A percentile compares a stretch with the other conserved stretches of the same genome.
Conservation (phyloP, 1,284 basidiomycete genomes). For the Cryptococcus sp. region DNA sequence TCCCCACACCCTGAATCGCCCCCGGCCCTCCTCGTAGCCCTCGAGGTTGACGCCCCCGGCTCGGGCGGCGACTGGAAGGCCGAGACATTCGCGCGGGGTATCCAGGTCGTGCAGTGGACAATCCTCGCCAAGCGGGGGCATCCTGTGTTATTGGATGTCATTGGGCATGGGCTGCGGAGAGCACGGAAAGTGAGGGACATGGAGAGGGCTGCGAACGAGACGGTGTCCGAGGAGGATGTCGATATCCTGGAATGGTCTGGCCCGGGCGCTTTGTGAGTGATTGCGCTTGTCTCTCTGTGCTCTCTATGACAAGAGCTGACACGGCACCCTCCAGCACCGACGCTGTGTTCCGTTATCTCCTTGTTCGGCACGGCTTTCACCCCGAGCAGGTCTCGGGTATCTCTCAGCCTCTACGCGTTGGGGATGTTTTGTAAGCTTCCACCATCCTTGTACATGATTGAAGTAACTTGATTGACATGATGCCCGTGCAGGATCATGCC, state of each 20-base stretch:
- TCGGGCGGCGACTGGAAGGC: slow-evolving; percentile 11
- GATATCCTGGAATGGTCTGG: slow-evolving; percentile 28
- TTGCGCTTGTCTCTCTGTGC: not conserved
- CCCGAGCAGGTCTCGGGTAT: slow-evolving; percentile 18
- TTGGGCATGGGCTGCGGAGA: slow-evolving; percentile 21
- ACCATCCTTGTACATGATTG: not conserved
- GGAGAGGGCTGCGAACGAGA: not conserved
- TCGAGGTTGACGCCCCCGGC: slow-evolving; percentile 18
- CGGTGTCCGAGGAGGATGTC: slow-evolving; percentile 2
- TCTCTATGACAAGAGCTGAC: not conserved
- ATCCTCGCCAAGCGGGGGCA: slow-evolving; percentile 26
- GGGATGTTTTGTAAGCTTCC: slow-evolving; percentile 26
- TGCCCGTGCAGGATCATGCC: slow-evolving; percentile 20
- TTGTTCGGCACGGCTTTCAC: slow-evolving; percentile 26
- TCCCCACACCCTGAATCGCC: slow-evolving; percentile 1
- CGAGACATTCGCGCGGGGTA: slow-evolving; percentile 21
- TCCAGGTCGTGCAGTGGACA: slow-evolving; percentile 37
- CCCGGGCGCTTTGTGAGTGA: slow-evolving; percentile 29
- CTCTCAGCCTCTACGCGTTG: slow-evolving; percentile 17
- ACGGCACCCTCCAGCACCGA: slow-evolving; percentile 11
- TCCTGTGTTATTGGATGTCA: slow-evolving; percentile 34
- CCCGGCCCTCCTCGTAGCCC: slow-evolving; percentile 20
- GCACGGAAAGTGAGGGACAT: slow-evolving; percentile 6
- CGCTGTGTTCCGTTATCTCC: slow-evolving; percentile 28
- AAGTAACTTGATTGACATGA: not conserved